A percentile compares a stretch with the other conserved stretches of the same genome.
phyloP scores from a whole-genome alignment of 176 grass and related monocot species.

The Thalia dealbata region DNA sequence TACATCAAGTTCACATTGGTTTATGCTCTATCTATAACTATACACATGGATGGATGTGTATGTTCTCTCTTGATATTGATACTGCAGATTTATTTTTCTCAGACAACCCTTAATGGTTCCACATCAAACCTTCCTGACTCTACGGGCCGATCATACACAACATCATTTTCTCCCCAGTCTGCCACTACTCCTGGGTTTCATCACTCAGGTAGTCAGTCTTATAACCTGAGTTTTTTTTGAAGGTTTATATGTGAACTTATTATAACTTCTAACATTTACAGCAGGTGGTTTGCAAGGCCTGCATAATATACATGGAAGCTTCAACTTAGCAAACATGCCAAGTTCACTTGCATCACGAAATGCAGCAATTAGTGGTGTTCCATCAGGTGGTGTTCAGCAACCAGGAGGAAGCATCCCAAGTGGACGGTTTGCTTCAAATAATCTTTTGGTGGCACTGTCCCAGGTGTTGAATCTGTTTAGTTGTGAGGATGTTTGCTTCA shows the following conservation, averaged over 20 bases:
- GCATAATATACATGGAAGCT: slow-evolving; percentile 82
- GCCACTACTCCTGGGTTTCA: slow-evolving; percentile 71
- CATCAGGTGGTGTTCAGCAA: slow-evolving; percentile 80
- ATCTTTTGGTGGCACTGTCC: slow-evolving; percentile 68
- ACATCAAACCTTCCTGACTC: slow-evolving; percentile 78
- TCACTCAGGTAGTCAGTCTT: slow-evolving; percentile 59
- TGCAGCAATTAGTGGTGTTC: slow-evolving; percentile 69
- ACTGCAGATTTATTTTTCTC: slow-evolving; percentile 8
- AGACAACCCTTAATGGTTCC: slow-evolving; percentile 75
- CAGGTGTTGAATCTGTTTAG: slow-evolving; percentile 43
- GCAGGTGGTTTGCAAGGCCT: slow-evolving; percentile 41
- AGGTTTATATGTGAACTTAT: neutral
- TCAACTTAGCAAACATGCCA: slow-evolving; percentile 66
- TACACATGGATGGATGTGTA: neutral
- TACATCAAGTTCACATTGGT: neutral
- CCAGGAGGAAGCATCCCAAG: slow-evolving; percentile 72
- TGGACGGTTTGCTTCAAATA: slow-evolving; percentile 81
- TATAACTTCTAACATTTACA: neutral
- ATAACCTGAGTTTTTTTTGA: neutral
- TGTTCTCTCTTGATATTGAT: neutral
- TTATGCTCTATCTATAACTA: neutral
- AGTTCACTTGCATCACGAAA: slow-evolving; percentile 70
- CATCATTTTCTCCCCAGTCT: slow-evolving; percentile 76
- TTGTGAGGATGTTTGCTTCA: neutral
- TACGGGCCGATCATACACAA: slow-evolving; percentile 50